A percentile compares a stretch with the other conserved stretches of the same genome.
These are phyloP conservation scores for Dryas octopetala DNA, from an alignment of 306 rosid species.

Conservation along the genomic window DNA sequence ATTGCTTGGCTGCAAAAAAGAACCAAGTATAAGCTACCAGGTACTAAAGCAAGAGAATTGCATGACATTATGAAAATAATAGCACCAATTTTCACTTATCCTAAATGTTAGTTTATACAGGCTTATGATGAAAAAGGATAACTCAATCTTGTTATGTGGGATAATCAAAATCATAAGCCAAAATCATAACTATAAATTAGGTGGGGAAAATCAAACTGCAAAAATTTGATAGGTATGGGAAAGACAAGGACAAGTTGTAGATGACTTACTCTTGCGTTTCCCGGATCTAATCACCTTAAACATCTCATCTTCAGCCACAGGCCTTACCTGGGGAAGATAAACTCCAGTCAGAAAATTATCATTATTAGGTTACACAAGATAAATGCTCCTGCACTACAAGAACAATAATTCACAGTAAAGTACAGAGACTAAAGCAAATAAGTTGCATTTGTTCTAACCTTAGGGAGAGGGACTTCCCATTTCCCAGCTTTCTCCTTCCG, in stretches of 20 bases:
- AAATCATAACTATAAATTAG: background rate
- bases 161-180: background rate
- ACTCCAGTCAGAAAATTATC: background rate
- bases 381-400: background rate
- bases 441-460: slow-evolving; percentile 41
- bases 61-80: background rate
- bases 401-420: background rate
- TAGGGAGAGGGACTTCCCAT: slow-evolving; percentile 96
- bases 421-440: background rate
- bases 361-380: background rate
- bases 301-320: slow-evolving; percentile 97
- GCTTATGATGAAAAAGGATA: background rate
- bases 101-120: background rate
- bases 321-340: slow-evolving; percentile 64
- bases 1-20: slow-evolving; percentile 71
- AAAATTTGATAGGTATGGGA: background rate
- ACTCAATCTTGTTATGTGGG: background rate
- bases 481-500: slow-evolving; percentile 96
- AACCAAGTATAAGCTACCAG: slow-evolving; percentile 16
- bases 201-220: background rate
- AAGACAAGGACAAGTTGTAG: background rate
- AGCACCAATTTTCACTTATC: background rate
- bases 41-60: background rate
- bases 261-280: slow-evolving; percentile 75
- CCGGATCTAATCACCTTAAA: slow-evolving; percentile 87